These are phyloP conservation scores for Magnusiomyces suaveolens DNA, from an alignment of 1,139 yeast species.

Conservation along the genomic window DNA sequence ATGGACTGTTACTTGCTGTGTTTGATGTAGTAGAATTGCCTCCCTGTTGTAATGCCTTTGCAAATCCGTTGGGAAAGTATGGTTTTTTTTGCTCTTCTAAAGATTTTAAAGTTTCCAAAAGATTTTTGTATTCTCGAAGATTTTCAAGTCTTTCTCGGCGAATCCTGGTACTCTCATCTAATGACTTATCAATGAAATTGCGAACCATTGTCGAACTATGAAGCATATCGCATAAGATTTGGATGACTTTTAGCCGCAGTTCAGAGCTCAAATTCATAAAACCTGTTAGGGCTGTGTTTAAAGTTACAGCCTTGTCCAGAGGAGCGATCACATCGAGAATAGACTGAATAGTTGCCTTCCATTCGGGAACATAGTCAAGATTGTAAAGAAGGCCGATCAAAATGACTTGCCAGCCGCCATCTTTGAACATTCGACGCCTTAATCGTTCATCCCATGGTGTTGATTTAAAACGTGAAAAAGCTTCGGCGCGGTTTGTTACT, in stretches of 20 bases:
- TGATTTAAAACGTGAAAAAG: conserved; percentile 51
- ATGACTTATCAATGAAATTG: conserved; percentile 54
- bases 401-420: conserved; percentile 79
- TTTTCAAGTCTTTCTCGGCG: conserved; percentile 63
- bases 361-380: conserved; percentile 51
- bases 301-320: conserved; percentile 40
- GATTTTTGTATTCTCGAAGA: conserved; percentile 48
- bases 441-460: conserved; percentile 70
- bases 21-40: conserved; percentile 2
- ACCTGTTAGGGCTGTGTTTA: conserved; percentile 39
- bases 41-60: conserved; percentile 10
- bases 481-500: conserved; percentile 41
- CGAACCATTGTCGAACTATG: conserved; percentile 53
- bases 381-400: conserved; percentile 55
- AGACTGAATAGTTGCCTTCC: conserved; percentile 38
- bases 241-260: conserved; percentile 44
- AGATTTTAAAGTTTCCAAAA: conserved; percentile 42
- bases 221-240: conserved; percentile 48
- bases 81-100: conserved; percentile 27
- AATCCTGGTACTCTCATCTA: conserved; percentile 53
- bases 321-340: conserved; percentile 53
- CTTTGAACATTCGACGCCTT: conserved; percentile 62
- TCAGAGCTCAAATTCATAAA: conserved; percentile 35
- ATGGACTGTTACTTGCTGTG: conserved; percentile 4
- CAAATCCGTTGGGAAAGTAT: conserved; percentile 20